Evolutionary conservation across 345 rosid genomes (phyloP).

Genomic region (Gossypium mustelinum): DNA sequence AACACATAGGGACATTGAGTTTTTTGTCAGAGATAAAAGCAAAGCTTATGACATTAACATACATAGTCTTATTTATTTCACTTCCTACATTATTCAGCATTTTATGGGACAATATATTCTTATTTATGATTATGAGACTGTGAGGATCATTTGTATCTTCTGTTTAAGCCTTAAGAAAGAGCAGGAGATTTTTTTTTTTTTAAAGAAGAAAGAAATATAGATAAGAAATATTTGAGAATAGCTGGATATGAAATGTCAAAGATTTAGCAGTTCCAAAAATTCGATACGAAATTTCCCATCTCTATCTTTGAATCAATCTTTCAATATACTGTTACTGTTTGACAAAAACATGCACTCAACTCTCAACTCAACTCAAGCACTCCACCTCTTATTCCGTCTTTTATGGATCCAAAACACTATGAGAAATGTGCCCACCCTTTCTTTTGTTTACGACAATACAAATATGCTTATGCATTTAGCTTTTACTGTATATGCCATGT

Average conservation of each 20-base stretch:
- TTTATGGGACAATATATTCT: too few species aligned
- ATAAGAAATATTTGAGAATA: neutral
- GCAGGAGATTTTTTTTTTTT: neutral
- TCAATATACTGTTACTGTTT: neutral
- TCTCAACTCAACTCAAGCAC: neutral
- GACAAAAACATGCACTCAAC: neutral
- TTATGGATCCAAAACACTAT: neutral
- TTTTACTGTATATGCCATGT: neutral
- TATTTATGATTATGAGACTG: too few species aligned
- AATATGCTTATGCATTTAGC: neutral
- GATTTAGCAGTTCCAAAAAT: neutral
- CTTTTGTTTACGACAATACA: neutral
- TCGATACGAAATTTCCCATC: neutral
- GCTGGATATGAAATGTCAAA: neutral
- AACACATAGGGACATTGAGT: too few species aligned
- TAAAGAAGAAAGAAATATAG: neutral
- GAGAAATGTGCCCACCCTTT: neutral
- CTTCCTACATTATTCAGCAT: too few species aligned
- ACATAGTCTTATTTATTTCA: too few species aligned
- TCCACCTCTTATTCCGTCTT: neutral
- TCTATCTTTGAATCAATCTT: neutral
- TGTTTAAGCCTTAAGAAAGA: neutral
- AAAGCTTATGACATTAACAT: too few species aligned
- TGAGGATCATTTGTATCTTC: neutral
- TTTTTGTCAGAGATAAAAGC: too few species aligned